Conservation (phyloP, 208 protist genomes). For the Porcisia hertigi region DNA sequence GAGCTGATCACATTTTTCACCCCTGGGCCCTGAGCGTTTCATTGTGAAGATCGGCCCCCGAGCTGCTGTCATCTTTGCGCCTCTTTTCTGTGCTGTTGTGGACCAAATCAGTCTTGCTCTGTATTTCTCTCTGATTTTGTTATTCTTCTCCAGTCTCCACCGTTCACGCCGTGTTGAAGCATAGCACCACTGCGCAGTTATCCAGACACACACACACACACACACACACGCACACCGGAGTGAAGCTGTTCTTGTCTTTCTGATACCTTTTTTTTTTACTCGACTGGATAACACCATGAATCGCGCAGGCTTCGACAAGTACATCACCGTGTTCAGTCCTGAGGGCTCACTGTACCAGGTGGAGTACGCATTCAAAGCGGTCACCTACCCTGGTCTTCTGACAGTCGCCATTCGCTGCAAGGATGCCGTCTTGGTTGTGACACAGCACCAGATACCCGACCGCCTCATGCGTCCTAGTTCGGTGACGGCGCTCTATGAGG, state of each 20-base stretch:
- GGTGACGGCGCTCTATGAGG: conserved; percentile 95
- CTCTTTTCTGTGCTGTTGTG: too few species aligned
- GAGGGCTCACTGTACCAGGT: conserved; percentile 99
- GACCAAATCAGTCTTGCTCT: not conserved
- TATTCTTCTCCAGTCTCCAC: not conserved
- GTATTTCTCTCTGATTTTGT: not conserved
- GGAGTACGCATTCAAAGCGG: conserved; percentile 99
- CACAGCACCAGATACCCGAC: conserved; percentile 98
- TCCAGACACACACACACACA: not conserved
- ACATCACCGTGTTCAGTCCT: conserved; percentile 99
- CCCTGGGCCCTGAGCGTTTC: too few species aligned
- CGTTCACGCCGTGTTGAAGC: not conserved
- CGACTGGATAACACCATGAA: conserved; percentile 41
- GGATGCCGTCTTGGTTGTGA: conserved; percentile 94
- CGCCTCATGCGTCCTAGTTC: conserved; percentile 96
- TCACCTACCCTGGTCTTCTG: conserved; percentile 96
- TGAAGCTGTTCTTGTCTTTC: not conserved
- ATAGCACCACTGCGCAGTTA: not conserved
- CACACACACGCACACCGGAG: not conserved
- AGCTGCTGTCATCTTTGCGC: too few species aligned
- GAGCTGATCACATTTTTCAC: too few species aligned
- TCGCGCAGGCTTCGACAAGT: conserved; percentile 96
- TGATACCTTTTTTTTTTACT: not conserved
- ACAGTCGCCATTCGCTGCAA: conserved; percentile 95
- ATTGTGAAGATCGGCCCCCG: too few species aligned